Evolutionary conservation across 352 stramenopile species (phyloP).

Genomic region (Globisporangium sylvaticum): DNA sequence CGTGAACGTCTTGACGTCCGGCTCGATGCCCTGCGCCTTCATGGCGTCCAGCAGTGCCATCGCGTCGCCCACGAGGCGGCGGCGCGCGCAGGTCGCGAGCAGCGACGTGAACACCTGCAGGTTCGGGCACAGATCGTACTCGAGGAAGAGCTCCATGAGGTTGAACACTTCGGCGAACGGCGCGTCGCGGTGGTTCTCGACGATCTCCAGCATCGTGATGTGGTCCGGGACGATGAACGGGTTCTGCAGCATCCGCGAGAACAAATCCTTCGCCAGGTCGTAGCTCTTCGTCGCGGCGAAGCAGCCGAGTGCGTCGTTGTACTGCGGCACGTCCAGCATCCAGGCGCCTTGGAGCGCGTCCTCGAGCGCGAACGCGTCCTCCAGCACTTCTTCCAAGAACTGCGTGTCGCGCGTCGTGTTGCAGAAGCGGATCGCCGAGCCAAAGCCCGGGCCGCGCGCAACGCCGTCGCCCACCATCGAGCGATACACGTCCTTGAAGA

Average conservation of each 20-base stretch:
- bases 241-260: conserved; percentile 55
- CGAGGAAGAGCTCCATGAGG: conserved; percentile 69
- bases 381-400: conserved; percentile 62
- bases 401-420: conserved; percentile 34
- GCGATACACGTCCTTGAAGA: conserved; percentile 55
- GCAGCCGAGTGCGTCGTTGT: conserved; percentile 75
- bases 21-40: conserved; percentile 32
- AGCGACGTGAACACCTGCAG: conserved; percentile 76
- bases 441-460: conserved; percentile 58
- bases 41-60: conserved; percentile 54
- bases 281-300: conserved; percentile 45
- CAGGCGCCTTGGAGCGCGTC: conserved; percentile 34
- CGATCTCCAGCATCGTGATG: conserved; percentile 78
- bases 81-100: conserved; percentile 59
- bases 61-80: conserved; percentile 50
- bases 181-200: conserved; percentile 60
- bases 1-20: conserved; percentile 64
- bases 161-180: conserved; percentile 60
- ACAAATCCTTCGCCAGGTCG: conserved; percentile 57
- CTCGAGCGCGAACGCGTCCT: conserved; percentile 48
- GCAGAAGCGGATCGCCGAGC: conserved; percentile 65
- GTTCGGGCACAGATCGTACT: conserved; percentile 48
- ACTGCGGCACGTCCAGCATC: conserved; percentile 63
- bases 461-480: conserved; percentile 45
- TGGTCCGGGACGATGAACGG: conserved; percentile 50